phyloP scores from a whole-genome alignment of 805 yeast species.

The Saccharomycopsis sp. region DNA sequence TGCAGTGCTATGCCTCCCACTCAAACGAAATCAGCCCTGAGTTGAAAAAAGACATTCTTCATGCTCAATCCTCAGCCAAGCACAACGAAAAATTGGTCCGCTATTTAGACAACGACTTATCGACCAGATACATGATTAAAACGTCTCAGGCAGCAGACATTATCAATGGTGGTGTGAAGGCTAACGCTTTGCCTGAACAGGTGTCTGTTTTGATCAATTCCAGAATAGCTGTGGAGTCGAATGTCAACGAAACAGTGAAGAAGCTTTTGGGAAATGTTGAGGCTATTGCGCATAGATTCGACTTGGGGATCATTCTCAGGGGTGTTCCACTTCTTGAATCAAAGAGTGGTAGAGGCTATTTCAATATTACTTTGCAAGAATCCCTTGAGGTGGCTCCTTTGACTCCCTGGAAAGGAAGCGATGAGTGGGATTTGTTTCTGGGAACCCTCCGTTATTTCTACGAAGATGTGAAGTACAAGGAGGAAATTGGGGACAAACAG shows the following conservation, averaged over 20 bases:
- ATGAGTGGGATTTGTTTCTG: constrained; percentile 48
- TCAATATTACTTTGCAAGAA: constrained; percentile 30
- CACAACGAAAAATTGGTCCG: constrained; percentile 33
- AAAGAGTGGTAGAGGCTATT: constrained; percentile 20
- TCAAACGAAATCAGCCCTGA: constrained; percentile 27
- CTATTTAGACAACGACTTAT: neutral
- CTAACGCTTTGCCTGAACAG: constrained; percentile 70
- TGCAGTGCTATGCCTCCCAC: constrained; percentile 61
- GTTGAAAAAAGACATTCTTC: constrained; percentile 29
- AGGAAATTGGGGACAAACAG: constrained; percentile 29
- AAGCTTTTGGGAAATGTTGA: constrained; percentile 33
- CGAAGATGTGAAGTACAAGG: constrained; percentile 44
- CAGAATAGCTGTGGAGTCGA: constrained; percentile 54
- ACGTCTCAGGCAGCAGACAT: constrained; percentile 68
- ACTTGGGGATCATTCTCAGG: constrained; percentile 40
- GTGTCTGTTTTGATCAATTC: constrained; percentile 52
- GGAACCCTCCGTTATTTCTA: constrained; percentile 60
- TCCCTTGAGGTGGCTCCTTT: constrained; percentile 47
- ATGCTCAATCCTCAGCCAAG: constrained; percentile 30
- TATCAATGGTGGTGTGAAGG: constrained; percentile 65
- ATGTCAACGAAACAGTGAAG: constrained; percentile 36
- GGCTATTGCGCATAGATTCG: constrained; percentile 39
- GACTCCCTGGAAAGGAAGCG: constrained; percentile 37
- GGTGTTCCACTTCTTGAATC: constrained; percentile 24
- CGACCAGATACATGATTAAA: constrained; percentile 34